A percentile compares a stretch with the other conserved stretches of the same genome.
Conservation (phyloP, 805 yeast genomes). For the Yarrowia sp. region DNA sequence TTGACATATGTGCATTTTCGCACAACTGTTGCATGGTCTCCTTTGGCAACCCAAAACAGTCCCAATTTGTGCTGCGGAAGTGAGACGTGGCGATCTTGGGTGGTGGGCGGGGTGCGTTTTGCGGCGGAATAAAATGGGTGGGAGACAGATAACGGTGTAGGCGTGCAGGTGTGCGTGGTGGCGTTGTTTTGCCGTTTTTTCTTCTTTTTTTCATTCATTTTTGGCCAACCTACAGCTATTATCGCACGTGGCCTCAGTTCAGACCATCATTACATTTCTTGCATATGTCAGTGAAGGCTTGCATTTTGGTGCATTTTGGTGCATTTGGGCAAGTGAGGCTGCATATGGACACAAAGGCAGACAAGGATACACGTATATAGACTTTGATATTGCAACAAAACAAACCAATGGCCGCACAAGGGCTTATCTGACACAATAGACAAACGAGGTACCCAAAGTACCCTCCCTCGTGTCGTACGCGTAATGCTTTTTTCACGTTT, state of each 20-base stretch:
- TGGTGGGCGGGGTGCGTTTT: conserved; percentile 14
- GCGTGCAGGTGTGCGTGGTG: background rate
- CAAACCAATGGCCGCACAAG: background rate
- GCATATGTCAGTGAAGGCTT: conserved; percentile 32
- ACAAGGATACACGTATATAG: conserved; percentile 11
- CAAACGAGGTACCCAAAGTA: too few species aligned
- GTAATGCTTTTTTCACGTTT: conserved; percentile 9
- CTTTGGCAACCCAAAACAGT: too few species aligned
- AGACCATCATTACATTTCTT: conserved; percentile 13
- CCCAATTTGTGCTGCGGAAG: too few species aligned
- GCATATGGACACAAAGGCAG: background rate
- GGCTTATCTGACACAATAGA: conserved; percentile 7
- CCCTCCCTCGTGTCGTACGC: conserved; percentile 10
- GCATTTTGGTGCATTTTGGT: conserved; percentile 30
- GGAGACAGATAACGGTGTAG: background rate
- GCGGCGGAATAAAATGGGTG: too few species aligned
- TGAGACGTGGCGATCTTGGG: conserved; percentile 11
- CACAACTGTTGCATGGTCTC: too few species aligned
- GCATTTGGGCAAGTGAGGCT: background rate
- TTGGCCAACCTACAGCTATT: background rate
- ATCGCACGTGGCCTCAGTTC: background rate
- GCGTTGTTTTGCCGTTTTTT: background rate
- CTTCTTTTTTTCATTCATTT: background rate
- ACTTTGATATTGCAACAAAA: background rate
- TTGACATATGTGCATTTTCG: too few species aligned